phyloP scores from a whole-genome alignment of 176 grass and related monocot genomes.

The Eleusine coracana region DNA sequence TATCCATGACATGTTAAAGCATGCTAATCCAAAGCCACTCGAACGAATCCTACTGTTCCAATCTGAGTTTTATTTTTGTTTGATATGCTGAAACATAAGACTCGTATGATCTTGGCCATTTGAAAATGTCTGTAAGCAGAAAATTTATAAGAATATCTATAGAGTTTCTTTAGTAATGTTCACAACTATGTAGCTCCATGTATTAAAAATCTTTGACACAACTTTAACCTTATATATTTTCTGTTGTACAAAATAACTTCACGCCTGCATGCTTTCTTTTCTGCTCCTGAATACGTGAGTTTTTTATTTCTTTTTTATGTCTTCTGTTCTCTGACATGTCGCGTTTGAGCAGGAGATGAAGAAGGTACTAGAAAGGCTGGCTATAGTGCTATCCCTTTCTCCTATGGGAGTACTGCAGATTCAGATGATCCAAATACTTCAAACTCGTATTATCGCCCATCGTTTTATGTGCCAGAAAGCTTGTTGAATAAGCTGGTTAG shows the following conservation, averaged over 20 bases:
- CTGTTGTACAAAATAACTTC: slow-evolving; percentile 40
- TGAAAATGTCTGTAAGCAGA: neutral
- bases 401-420: slow-evolving; percentile 56
- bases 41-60: neutral
- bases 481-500: slow-evolving; percentile 85
- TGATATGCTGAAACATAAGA: neutral
- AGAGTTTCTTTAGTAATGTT: neutral
- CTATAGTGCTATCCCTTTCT: slow-evolving; percentile 76
- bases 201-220: neutral
- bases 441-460: slow-evolving; percentile 54
- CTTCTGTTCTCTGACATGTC: slow-evolving; percentile 38
- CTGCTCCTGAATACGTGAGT: neutral
- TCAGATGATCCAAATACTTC: slow-evolving; percentile 45
- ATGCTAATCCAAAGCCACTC: neutral
- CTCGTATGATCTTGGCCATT: neutral
- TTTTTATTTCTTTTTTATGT: neutral
- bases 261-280: slow-evolving; percentile 2
- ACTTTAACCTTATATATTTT: slow-evolving; percentile 22
- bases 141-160: neutral
- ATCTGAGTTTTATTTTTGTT: neutral
- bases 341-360: slow-evolving; percentile 49
- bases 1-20: no score
- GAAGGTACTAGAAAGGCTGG: slow-evolving; percentile 33
- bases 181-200: neutral
- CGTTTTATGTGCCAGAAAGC: slow-evolving; percentile 80